Evolutionary conservation across 2,329 filamentous ascomycete genomes (phyloP).

Genomic region (Rutstroemia sp.): DNA sequence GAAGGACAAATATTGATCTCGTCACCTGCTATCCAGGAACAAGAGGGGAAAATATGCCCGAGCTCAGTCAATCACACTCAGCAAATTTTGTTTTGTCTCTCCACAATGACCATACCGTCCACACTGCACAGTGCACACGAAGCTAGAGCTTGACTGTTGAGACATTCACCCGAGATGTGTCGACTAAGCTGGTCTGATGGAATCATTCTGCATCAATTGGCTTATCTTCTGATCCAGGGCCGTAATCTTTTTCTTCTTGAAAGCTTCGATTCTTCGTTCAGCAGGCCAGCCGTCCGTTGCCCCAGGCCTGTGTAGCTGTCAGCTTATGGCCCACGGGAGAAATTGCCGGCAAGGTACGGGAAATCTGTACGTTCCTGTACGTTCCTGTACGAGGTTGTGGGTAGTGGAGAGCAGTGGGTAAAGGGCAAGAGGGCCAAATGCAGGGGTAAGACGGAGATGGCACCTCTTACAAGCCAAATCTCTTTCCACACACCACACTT

Average conservation of each 20-base stretch:
- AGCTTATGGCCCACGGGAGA: not conserved
- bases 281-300: not conserved
- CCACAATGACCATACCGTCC: too few relatives aligned
- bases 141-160: too few relatives aligned
- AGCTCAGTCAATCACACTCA: too few relatives aligned
- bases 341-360: conserved; percentile 3
- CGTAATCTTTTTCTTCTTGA: not conserved
- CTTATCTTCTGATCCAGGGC: not conserved
- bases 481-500: not conserved
- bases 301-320: not conserved
- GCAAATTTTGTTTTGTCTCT: too few relatives aligned
- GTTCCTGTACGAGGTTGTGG: not conserved
- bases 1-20: too few relatives aligned
- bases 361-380: not conserved
- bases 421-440: not conserved
- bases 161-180: too few relatives aligned
- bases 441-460: conserved; percentile 3
- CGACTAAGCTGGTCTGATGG: conserved; percentile 1
- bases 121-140: too few relatives aligned
- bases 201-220: conserved; percentile 6
- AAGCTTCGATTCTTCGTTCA: not conserved
- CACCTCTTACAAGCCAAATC: not conserved
- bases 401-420: not conserved
- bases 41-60: too few relatives aligned
- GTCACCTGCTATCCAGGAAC: too few relatives aligned